Conservation (phyloP, 495 filamentous ascomycete species). For the Cryomyces minteri region DNA sequence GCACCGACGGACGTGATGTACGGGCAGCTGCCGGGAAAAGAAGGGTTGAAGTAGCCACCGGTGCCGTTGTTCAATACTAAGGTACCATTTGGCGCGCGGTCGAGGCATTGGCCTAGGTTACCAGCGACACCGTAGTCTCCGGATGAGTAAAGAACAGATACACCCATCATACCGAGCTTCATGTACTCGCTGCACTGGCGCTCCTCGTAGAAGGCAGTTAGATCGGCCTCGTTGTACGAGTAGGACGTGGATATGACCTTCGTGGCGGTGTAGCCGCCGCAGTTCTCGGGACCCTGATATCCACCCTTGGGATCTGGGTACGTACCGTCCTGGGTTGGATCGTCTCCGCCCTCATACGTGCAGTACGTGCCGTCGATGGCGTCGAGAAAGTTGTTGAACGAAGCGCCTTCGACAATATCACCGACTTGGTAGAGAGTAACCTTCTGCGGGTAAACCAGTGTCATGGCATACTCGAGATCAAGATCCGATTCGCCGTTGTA, state of each 20-base stretch:
- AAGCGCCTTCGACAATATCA: constrained; percentile 13
- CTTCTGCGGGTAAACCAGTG: constrained; percentile 22
- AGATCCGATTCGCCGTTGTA: constrained; percentile 21
- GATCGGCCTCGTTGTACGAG: constrained; percentile 29
- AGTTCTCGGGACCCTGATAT: constrained; percentile 23
- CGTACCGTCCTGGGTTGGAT: constrained; percentile 16
- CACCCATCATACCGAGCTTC: constrained; percentile 46
- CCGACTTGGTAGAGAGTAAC: constrained; percentile 24
- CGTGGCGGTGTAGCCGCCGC: constrained; percentile 32
- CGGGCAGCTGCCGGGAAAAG: constrained; percentile 33
- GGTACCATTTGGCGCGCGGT: constrained; percentile 1
- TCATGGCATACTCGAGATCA: constrained; percentile 19
- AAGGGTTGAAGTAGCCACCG: constrained; percentile 24
- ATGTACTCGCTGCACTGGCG: constrained; percentile 45
- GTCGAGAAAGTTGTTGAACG: constrained; percentile 29
- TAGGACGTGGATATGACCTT: constrained; percentile 46
- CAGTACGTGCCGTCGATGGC: constrained; percentile 24
- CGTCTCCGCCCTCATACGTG: constrained; percentile 22
- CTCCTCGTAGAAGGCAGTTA: constrained; percentile 31
- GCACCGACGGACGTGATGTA: constrained; percentile 32
- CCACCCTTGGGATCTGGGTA: constrained; percentile 27
- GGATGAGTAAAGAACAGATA: constrained; percentile 39
- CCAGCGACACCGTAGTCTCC: constrained; percentile 38
- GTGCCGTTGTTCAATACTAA: constrained; percentile 14
- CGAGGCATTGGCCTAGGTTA: constrained; percentile 5